Percentiles rank a stretch among this genome's conserved stretches.
Evolutionary conservation across 768 basidiomycete genomes (phyloP).

Genomic region (Polyporus arcularius): DNA sequence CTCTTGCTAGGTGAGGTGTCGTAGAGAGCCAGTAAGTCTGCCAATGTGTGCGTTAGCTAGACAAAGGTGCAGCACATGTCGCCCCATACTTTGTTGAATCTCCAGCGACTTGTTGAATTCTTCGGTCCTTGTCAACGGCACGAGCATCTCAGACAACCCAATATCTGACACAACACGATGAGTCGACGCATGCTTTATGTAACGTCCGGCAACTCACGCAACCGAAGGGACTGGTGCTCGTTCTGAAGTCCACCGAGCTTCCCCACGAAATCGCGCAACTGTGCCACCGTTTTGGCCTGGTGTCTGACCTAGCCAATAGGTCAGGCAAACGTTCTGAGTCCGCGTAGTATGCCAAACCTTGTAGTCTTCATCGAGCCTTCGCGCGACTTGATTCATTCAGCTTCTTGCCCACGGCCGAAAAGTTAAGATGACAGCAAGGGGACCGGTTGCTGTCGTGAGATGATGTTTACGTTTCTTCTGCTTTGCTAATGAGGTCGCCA

Average conservation of each 20-base stretch:
- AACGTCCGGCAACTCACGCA: constrained; percentile 64
- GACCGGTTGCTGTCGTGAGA: constrained; percentile 75
- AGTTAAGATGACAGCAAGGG: constrained; percentile 86
- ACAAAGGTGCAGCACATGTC: neutral
- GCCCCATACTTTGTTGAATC: constrained; percentile 85
- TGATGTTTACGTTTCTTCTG: constrained; percentile 91
- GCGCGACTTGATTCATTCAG: constrained; percentile 82
- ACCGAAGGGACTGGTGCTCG: constrained; percentile 84
- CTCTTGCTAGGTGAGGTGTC: too few species aligned
- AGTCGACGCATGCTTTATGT: constrained; percentile 9
- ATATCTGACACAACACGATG: constrained; percentile 61
- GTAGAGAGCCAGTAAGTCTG: constrained; percentile 94
- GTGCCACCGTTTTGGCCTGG: constrained; percentile 87
- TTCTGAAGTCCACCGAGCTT: constrained; percentile 90
- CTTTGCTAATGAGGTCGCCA: constrained; percentile 54
- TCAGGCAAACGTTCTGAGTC: neutral
- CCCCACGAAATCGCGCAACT: constrained; percentile 93
- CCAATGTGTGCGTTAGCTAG: neutral
- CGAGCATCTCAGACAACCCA: constrained; percentile 87
- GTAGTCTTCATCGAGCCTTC: constrained; percentile 88
- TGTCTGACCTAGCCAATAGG: constrained; percentile 60
- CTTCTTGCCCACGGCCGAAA: constrained; percentile 82
- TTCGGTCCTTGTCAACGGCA: constrained; percentile 81
- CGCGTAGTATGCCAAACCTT: constrained; percentile 52
- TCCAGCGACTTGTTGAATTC: constrained; percentile 91